phyloP scores from a whole-genome alignment of 2,329 filamentous ascomycete genomes.

The Pseudogymnoascus sp. region DNA sequence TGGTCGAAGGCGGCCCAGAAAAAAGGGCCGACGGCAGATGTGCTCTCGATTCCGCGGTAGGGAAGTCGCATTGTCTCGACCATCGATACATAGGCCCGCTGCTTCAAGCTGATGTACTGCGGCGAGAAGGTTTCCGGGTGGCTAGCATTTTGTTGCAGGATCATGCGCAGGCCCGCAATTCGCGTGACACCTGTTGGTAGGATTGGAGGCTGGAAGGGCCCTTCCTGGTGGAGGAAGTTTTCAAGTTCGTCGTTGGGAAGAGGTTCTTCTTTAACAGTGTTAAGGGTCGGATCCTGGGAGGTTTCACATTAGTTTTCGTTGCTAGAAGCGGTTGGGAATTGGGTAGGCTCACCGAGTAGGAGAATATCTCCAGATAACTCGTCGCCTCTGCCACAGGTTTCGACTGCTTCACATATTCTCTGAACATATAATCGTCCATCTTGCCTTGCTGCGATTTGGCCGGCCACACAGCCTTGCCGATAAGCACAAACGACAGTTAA shows the following conservation, averaged over 20 bases:
- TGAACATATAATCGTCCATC: slow-evolving; percentile 32
- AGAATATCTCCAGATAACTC: slow-evolving; percentile 27
- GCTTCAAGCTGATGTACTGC: slow-evolving; percentile 46
- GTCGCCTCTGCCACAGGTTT: slow-evolving; percentile 23
- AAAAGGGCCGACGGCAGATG: slow-evolving; percentile 53
- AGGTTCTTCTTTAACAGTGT: slow-evolving; percentile 27
- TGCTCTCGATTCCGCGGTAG: slow-evolving; percentile 53
- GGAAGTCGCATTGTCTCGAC: slow-evolving; percentile 48
- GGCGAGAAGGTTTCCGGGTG: slow-evolving; percentile 53
- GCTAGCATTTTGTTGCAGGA: slow-evolving; percentile 36
- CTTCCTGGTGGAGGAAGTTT: slow-evolving; percentile 27
- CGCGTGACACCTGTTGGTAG: slow-evolving; percentile 20
- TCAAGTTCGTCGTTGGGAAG: slow-evolving; percentile 28
- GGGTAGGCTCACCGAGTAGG: slow-evolving; percentile 24
- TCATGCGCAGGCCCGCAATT: slow-evolving; percentile 10
- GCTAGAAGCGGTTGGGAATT: not conserved
- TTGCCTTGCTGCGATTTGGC: not conserved
- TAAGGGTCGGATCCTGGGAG: slow-evolving; percentile 23
- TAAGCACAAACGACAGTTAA: not conserved
- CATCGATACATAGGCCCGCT: slow-evolving; percentile 48
- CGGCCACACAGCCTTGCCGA: not conserved
- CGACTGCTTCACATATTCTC: slow-evolving; percentile 24
- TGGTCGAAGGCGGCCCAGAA: slow-evolving; percentile 55
- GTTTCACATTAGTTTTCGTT: slow-evolving; percentile 5
- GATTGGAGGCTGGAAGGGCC: slow-evolving; percentile 23